Percentiles rank a stretch among this genome's conserved stretches.
phyloP scores from a whole-genome alignment of 2,329 filamentous ascomycete genomes.

The Diplodia seriata region DNA sequence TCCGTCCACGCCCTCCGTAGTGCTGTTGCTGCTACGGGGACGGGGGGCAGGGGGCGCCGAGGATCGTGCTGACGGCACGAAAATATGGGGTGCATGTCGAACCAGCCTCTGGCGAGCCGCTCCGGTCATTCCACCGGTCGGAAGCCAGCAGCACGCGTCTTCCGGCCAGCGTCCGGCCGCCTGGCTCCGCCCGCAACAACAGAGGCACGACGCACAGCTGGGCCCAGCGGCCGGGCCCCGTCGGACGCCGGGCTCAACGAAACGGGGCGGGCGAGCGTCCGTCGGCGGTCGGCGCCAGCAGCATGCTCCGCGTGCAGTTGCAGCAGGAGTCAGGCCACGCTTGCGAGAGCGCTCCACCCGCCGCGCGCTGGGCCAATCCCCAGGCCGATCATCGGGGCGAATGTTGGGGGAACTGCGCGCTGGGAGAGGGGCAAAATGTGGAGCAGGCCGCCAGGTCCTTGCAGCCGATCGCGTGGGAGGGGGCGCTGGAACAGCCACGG shows the following conservation, averaged over 20 bases:
- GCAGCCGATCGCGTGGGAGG: constrained; percentile 7
- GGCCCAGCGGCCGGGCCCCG: not conserved
- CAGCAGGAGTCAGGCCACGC: constrained; percentile 24
- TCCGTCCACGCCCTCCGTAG: constrained; percentile 6
- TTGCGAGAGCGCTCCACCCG: not conserved
- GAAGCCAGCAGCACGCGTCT: not conserved
- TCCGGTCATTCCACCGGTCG: constrained; percentile 2
- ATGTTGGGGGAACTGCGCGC: constrained; percentile 22
- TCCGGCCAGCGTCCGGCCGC: not conserved
- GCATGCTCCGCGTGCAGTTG: constrained; percentile 6
- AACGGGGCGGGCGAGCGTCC: constrained; percentile 16
- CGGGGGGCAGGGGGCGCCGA: not conserved
- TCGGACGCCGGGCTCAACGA: constrained; percentile 14
- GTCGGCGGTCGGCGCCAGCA: constrained; percentile 16
- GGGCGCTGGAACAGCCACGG: constrained; percentile 4
- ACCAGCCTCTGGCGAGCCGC: constrained; percentile 4
- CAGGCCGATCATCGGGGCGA: constrained; percentile 26
- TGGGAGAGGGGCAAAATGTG: constrained; percentile 18
- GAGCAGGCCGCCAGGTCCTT: constrained; percentile 16
- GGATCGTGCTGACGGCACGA: constrained; percentile 10
- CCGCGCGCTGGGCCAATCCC: constrained; percentile 12
- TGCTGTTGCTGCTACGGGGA: constrained; percentile 5
- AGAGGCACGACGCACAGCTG: not conserved
- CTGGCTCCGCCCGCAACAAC: not conserved
- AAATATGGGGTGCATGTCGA: constrained; percentile 27